Evolutionary conservation across 2,329 filamentous ascomycete species (phyloP), one percentile per base, ranked within the genome.

Genomic region (Capronia coronata): DNA sequence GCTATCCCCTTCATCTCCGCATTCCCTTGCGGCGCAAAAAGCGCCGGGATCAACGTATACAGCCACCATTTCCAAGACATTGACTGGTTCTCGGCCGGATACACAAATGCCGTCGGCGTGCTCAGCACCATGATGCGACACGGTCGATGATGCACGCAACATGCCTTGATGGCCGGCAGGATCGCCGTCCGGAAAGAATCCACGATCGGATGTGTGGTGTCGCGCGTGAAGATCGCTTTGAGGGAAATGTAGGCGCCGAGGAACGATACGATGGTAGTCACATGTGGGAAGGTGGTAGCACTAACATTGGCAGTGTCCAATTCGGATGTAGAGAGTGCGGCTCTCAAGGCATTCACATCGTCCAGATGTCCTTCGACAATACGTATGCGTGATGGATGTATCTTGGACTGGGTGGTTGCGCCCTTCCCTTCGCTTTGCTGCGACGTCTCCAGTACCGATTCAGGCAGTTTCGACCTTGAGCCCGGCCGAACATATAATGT

Each of bases 1-100:
- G 48, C 54, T 16, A 55, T 57, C 30, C 29, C 48, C 18, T 41
- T 41, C 54, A 54, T 57, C 39, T 57, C 54, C 7, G 46, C 32
- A 47, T 48, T 43, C 16, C 45, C 54, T 22, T 55, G 54, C 1
- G 54, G 51, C 10, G 49, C 46, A 5, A 52, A n/a, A n/a, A 55
- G 18, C 13, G 10, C 3, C 13, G 54, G 54, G 2, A 52, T 41
- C 30, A 19, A 27, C n/a, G 32, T 52, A 29, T 44, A 43, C 18
- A 55, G 23, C 48, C 47, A 57, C 48, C 48, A 49, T 22, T 40
- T 43, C 54, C 51, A 54, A 6, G 43, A 14, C 39, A 49, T 44
- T 19, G 29, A 46, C 21, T 27, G 25, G 13, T 18, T 27, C 42
- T 42, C 48, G 22, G 21, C 40, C 22, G 38, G 25, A n/a, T 32